Evolutionary conservation across 345 rosid species (phyloP), one percentile per base, ranked within the genome.

Genomic region (Euphorbia peplus): DNA sequence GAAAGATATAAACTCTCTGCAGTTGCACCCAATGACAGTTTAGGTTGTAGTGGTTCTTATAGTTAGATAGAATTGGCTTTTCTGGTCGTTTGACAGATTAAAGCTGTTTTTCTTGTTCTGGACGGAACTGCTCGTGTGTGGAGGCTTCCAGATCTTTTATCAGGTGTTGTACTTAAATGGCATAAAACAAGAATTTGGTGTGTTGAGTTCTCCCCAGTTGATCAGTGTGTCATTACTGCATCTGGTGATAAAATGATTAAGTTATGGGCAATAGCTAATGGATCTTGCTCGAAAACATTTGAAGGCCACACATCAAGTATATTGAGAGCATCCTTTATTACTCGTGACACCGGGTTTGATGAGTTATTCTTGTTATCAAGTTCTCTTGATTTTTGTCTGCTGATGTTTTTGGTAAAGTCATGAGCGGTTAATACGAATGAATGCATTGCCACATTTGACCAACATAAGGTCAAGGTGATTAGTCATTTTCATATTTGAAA

Each of bases 221-320:
- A 95, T 88, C 92, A 90, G 74, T 92, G 96, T 82, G 89, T 93
- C 60, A 84, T 93, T 73, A 93, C 99, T 19, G 91, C 96, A 47
- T 91, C 99, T 62, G 99, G 93, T 16, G 99, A 93, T 84, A 88
- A 87, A 78, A 89, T 95, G 22, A 80, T 93, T 66, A 93, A 87
- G 77, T 88, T 93, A 73, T 93, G 98, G 98, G 86, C 89, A 35
- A 84, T 91, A 83, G 72, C 90, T 70, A 92, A 91, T 66, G 98
- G 98, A 59, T 91, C 95, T 48, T 93, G 98, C 86, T 82, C 89
- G 70, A 93, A 84, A 82, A 93, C 98, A 69, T 91, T 93, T 52
- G 98, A 93, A 89, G 98, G 98, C 25, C 97, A 93, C 75, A 84
- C 91, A 73, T 83, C 96, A 73, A 88, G 90, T 81, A 97, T 93